Conservation (phyloP, 1,139 yeast species). For the Geotrichum siamense region DNA sequence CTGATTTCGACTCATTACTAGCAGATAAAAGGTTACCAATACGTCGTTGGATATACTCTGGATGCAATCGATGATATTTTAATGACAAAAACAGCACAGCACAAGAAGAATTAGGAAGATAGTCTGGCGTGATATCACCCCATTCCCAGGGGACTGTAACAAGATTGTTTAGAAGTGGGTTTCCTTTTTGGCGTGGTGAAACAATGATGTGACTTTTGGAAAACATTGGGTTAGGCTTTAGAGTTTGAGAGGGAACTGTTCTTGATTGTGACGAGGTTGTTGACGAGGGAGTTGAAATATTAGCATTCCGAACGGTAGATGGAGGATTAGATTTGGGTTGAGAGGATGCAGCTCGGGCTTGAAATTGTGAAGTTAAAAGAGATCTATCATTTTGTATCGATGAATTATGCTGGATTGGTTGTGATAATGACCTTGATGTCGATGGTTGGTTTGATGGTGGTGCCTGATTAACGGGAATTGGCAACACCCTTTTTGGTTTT, state of each 20-base stretch:
- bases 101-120: conserved; percentile 60
- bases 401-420: neutral
- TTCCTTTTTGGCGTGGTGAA: conserved; percentile 51
- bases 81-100: conserved; percentile 66
- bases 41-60: conserved; percentile 74
- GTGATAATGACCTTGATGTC: neutral
- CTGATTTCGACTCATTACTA: neutral
- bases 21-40: conserved; percentile 49
- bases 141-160: conserved; percentile 46
- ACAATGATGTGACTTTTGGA: conserved; percentile 37
- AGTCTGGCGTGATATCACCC: conserved; percentile 43
- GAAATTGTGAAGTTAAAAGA: neutral
- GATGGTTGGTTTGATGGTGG: neutral
- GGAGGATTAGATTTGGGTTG: neutral
- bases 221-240: conserved; percentile 16
- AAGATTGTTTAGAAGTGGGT: conserved; percentile 48
- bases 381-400: neutral
- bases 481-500: conserved; percentile 1
- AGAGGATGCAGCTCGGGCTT: neutral
- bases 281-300: neutral
- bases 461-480: neutral
- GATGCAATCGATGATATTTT: conserved; percentile 78
- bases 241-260: too few species aligned
- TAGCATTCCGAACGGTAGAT: neutral
- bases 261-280: neutral